A percentile compares a stretch with the other conserved stretches of the same genome.
Conservation (phyloP, 805 yeast genomes). For the Metschnikowia santaceciliae region DNA sequence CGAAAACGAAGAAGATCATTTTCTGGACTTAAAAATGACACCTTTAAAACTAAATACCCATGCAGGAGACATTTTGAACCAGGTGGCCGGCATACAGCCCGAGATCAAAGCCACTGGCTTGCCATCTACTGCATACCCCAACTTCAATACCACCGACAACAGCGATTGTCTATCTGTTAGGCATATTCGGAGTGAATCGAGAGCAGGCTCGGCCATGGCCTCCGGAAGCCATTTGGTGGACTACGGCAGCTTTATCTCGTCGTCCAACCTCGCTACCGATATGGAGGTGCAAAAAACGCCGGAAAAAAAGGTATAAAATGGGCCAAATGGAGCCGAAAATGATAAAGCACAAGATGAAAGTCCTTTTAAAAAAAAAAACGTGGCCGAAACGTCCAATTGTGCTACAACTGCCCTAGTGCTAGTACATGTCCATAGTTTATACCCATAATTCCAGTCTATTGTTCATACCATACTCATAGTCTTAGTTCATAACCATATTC, state of each 20-base stretch:
- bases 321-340: neutral
- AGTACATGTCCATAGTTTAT: too few species aligned
- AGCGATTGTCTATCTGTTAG: neutral
- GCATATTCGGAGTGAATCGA: neutral
- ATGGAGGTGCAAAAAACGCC: neutral
- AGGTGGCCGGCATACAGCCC: neutral
- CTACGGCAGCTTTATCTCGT: neutral
- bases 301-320: neutral
- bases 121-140: neutral
- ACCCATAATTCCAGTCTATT: too few species aligned
- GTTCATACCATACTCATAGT: too few species aligned
- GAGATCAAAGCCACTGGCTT: neutral
- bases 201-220: neutral
- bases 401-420: too few species aligned
- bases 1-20: conserved; percentile 15
- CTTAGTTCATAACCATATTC: too few species aligned
- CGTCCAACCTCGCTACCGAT: neutral
- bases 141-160: neutral
- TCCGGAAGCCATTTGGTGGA: neutral
- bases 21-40: conserved; percentile 7
- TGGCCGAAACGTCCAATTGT: conserved; percentile 49
- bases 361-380: neutral
- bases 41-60: conserved; percentile 12
- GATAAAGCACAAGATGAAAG: neutral
- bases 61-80: conserved; percentile 5